Base-by-base conservation (phyloP, 1,284 basidiomycete genomes). In the Leccinum solheimii region DNA sequence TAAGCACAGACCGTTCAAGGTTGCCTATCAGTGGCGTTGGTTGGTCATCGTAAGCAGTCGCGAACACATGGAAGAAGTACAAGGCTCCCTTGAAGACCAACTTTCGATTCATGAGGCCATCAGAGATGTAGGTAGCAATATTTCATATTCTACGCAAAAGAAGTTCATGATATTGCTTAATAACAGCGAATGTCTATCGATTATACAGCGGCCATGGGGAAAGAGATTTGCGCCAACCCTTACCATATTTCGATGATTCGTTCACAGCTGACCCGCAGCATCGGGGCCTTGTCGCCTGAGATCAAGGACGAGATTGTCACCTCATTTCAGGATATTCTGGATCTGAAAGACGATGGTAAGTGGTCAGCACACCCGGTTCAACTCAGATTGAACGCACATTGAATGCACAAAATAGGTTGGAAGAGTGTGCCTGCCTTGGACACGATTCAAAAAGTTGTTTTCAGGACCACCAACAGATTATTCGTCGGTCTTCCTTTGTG, bases 401-500 rank as follows among this genome's bases (percentile, higher is more conserved):
- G 26, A 26, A 26, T 26, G 26, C 26, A 7, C 38, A 32, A 32
- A 1, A 2, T 56, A 78, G 77, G 72, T 16, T 77, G 77, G 77
- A 70, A 65, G 52, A 56, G 59, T 11, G 38, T 77, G 2, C 64
- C 66, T 0, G 68, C 61, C 16, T 40, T 73, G 5, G 52, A 56
- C 5, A 64, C 59, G 11, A 27, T 72, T 6, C 68, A 61, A 54
- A 53, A 72, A 21, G 66, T 80, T 7, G 64, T 78, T 10, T 69
- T 69, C 54, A 70, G 76, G 51, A 67, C 74, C 13, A 75, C 65
- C 56, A 80, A 78, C 61, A 72, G 80, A 34, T 40, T 76, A 11
- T 77, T 80, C 55, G 77, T 80, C 27, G 79, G 80, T 3, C 64
- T 76, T 21, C 78, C 79, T 7, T 59, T 79, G 6, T 80, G 79